Base-by-base conservation (phyloP, 768 basidiomycete genomes). In the Kwoniella sp. region DNA sequence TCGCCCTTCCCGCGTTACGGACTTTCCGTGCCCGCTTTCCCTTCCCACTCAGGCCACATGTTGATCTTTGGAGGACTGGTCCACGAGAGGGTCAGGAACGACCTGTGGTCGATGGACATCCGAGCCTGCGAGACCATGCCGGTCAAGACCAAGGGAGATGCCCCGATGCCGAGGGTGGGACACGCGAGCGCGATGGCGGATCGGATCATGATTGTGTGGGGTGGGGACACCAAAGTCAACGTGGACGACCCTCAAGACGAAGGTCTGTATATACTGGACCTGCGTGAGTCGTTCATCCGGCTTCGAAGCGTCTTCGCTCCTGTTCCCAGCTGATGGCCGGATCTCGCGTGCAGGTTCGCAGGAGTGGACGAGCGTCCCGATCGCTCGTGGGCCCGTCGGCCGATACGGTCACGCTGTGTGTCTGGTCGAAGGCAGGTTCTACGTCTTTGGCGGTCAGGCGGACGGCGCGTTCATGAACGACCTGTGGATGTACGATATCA, bases 21-120 rank as follows among this genome's bases (percentile, higher is more conserved):
- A 22, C 89, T 95, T 69, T 85, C 92, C 11, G 81, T 96, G 5
- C 57, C 69, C 8, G 85, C 84, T 20, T 70, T 81, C n/a, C 80
- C 79, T 5, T 61, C 63, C 5, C 66, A 68, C 45, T 69, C 67
- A 10, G 95, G 95, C 7, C 91, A 98, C 63, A 83, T 99, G 58
- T 92, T 89, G 76, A 80, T 99, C 57, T 99, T 99, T 60, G 95
- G 95, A 56, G 95, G 95, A 57, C 86, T 99, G 54, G 91, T 98
- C 14, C 82, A 86, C 32, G 93, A 98, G 70, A 76, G 81, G 8
- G 85, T 91, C 28, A 81, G 85, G 45, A 95, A 95, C 75, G 95
- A 99, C 76, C 79, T 99, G 25, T 98, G 93, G 74, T 77, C 88
- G n/a, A 84, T 98, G 69, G 85, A 84, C 32, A 83, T 85, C 3